Conservation (phyloP, 495 filamentous ascomycete genomes). For the Patellaria atrata region DNA sequence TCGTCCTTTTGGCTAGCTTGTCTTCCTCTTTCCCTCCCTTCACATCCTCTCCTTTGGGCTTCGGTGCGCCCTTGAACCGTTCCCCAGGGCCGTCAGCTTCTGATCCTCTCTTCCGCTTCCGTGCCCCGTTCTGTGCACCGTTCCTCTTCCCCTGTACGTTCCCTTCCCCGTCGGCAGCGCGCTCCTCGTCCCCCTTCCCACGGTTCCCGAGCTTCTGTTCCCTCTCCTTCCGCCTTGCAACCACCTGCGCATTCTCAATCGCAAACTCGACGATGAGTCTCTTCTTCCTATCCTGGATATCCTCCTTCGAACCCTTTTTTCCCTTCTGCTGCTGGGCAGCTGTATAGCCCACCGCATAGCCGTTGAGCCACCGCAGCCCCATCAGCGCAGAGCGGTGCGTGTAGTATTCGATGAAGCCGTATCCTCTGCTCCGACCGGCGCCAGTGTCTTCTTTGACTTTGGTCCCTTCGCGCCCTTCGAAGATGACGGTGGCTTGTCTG, state of each 20-base stretch:
- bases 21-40: conserved; percentile 30
- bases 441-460: conserved; percentile 62
- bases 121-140: conserved; percentile 5
- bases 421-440: conserved; percentile 73
- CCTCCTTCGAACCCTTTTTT: conserved; percentile 27
- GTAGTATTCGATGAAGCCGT: conserved; percentile 95
- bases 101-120: conserved; percentile 12
- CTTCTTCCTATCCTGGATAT: conserved; percentile 47
- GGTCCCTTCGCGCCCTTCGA: conserved; percentile 66
- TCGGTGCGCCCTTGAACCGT: conserved; percentile 12
- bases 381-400: conserved; percentile 90
- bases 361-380: conserved; percentile 89
- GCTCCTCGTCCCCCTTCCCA: conserved; percentile 18
- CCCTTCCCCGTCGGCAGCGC: conserved; percentile 1
- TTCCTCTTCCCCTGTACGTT: background rate
- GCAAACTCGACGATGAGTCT: conserved; percentile 92
- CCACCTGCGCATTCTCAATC: conserved; percentile 94
- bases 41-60: conserved; percentile 22
- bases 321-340: conserved; percentile 21
- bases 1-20: conserved; percentile 44
- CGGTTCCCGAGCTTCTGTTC: conserved; percentile 41
- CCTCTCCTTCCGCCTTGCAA: conserved; percentile 56
- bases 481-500: conserved; percentile 88
- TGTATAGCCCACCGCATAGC: conserved; percentile 45
- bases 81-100: conserved; percentile 1